Conservation (phyloP, 345 rosid species). For the Pugionium cornutum region DNA sequence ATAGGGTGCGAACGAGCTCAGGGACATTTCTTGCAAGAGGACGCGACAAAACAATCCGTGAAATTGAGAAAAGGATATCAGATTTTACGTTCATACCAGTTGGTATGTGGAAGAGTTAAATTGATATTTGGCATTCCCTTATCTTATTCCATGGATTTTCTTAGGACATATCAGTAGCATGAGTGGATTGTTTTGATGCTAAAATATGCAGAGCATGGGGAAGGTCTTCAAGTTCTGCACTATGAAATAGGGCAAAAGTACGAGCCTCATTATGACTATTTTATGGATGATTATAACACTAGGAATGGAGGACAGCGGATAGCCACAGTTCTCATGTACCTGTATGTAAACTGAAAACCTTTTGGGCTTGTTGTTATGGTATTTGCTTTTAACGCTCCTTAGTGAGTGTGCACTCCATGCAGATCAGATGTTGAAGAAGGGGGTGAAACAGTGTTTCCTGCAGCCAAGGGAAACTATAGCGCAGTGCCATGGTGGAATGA, state of each 20-base stretch:
- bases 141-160: constrained; percentile 10
- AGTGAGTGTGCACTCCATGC: constrained; percentile 28
- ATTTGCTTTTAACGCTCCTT: constrained; percentile 22
- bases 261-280: constrained; percentile 95
- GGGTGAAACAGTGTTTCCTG: constrained; percentile 93
- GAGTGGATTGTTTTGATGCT: constrained; percentile 11
- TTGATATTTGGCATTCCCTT: neutral
- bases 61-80: constrained; percentile 82
- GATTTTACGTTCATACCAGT: constrained; percentile 86
- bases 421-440: constrained; percentile 98
- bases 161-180: neutral
- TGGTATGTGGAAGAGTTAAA: constrained; percentile 44
- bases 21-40: constrained; percentile 85
- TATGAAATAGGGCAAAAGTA: constrained; percentile 93
- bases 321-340: constrained; percentile 96
- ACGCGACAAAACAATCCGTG: constrained; percentile 65
- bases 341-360: constrained; percentile 51
- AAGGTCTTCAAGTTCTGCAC: constrained; percentile 94
- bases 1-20: constrained; percentile 88
- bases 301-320: constrained; percentile 93
- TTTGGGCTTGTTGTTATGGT: neutral
- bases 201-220: constrained; percentile 73
- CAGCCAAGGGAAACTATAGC: constrained; percentile 80
- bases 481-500: constrained; percentile 89
- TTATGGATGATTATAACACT: constrained; percentile 78